Conservation (phyloP, 495 filamentous ascomycete genomes). For the Collariella sp. region DNA sequence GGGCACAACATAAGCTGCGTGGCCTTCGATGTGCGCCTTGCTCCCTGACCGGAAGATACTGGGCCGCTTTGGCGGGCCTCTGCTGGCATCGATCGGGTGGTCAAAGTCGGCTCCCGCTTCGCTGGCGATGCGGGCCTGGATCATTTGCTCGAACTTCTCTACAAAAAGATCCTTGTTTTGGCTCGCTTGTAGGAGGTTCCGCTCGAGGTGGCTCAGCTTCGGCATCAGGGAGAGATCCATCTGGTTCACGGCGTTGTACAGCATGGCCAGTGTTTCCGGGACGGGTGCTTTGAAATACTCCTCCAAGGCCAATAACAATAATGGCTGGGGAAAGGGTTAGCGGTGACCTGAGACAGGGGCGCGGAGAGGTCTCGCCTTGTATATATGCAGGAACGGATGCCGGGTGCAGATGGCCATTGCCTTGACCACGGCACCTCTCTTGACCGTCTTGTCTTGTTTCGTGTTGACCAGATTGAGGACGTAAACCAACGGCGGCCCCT, state of each 20-base stretch:
- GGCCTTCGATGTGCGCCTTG: slow-evolving; percentile 44
- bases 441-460: slow-evolving; percentile 85
- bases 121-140: slow-evolving; percentile 54
- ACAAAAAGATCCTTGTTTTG: slow-evolving; percentile 94
- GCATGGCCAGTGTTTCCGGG: slow-evolving; percentile 76
- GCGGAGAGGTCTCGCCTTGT: slow-evolving; percentile 58
- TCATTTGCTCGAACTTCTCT: slow-evolving; percentile 95
- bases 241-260: slow-evolving; percentile 86
- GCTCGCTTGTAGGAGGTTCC: slow-evolving; percentile 77
- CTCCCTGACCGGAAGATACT: slow-evolving; percentile 47
- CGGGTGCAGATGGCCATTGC: slow-evolving; percentile 99
- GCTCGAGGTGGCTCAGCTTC: slow-evolving; percentile 71
- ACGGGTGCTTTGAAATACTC: slow-evolving; percentile 94
- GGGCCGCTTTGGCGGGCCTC: slow-evolving; percentile 38
- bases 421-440: slow-evolving; percentile 90
- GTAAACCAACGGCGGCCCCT: slow-evolving; percentile 91
- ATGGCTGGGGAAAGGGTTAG: slow-evolving; percentile 51
- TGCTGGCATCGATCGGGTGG: slow-evolving; percentile 39
- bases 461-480: slow-evolving; percentile 97
- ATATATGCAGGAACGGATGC: slow-evolving; percentile 98
- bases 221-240: slow-evolving; percentile 98
- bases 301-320: slow-evolving; percentile 88
- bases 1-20: slow-evolving; percentile 55
- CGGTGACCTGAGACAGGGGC: background rate
- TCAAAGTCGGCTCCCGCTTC: slow-evolving; percentile 36